Base-by-base conservation (phyloP, 2,329 filamentous ascomycete species). In the Periconia macrospinosa region DNA sequence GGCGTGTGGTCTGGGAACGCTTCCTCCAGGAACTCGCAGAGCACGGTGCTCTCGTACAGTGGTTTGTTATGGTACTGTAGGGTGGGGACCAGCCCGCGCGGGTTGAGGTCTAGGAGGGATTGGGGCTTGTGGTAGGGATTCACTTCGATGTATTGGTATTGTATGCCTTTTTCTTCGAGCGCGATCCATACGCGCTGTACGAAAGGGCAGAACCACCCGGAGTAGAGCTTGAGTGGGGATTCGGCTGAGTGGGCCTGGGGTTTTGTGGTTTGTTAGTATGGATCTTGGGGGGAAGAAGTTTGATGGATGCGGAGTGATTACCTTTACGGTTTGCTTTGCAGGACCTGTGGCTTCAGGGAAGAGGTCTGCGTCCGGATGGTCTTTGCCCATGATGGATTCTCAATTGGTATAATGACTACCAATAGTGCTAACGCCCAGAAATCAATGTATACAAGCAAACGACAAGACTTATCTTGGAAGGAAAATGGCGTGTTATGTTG, bases 1-100 rank as follows among this genome's bases (percentile, higher is more conserved):
- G 78, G 79, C 50, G 50, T 77, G 71, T 65, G 80, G 3, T 78
- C 77, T 0, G 80, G 76, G 56, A 85, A 91, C 0, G 84, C 84
- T 57, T 92, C 89, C 58, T 93, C 86, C 1, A 93, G 78, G 60
- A 90, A 93, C 69, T 92, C 88, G 72, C 85, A 86, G 37, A 93
- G 80, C 45, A 92, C 83, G 8, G 79, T 83, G 64, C 86, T 89
- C 70, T 93, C 89, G 62, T 89, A 91, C 7, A 92, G 77, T 0
- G 87, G 84, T 66, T 84, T 86, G 58, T 68, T 67, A 40, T 75
- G 60, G 63, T 78, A 76, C 52, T 78, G 80, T 1, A 92, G 78
- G 0, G 89, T 91, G 0, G 90, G 90, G 1, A 92, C 86, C 1
- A 92, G 79, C 1, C 89, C 89, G 13, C 88, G 83, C 0, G 89